Evolutionary conservation across 1,284 basidiomycete genomes (phyloP).

Genomic region (Chalciporus sp.): DNA sequence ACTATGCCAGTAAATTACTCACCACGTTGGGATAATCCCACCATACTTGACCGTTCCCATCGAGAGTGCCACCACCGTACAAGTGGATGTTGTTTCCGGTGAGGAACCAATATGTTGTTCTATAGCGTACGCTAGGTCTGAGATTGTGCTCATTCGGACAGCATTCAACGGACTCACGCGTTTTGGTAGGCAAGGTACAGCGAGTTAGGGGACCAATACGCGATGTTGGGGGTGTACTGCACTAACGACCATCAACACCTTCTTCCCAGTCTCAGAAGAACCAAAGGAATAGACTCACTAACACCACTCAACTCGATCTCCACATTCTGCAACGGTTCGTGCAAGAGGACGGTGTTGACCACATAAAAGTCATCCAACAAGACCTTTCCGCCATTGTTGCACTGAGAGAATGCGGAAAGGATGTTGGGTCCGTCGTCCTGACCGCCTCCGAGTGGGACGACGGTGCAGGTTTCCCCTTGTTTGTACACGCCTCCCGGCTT

Average conservation of each 20-base stretch:
- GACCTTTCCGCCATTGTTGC: conserved; percentile 32
- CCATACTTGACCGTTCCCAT: conserved; percentile 45
- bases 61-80: conserved; percentile 44
- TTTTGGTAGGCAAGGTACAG: conserved; percentile 44
- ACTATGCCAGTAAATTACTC: neutral
- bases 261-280: neutral
- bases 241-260: conserved; percentile 16
- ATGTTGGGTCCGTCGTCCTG: conserved; percentile 34
- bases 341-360: conserved; percentile 44
- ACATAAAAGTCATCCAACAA: conserved; percentile 41
- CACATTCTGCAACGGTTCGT: conserved; percentile 40
- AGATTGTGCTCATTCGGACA: neutral
- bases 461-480: conserved; percentile 28
- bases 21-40: conserved; percentile 34
- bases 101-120: conserved; percentile 51
- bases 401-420: conserved; percentile 31
- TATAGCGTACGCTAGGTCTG: conserved; percentile 25
- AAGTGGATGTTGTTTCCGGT: conserved; percentile 47
- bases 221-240: conserved; percentile 46
- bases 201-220: conserved; percentile 47
- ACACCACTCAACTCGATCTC: conserved; percentile 43
- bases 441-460: conserved; percentile 37
- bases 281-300: conserved; percentile 15
- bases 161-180: conserved; percentile 28
- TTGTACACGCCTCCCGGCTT: neutral